phyloP scores from a whole-genome alignment of 805 yeast species.

The Ogataea minuta region DNA sequence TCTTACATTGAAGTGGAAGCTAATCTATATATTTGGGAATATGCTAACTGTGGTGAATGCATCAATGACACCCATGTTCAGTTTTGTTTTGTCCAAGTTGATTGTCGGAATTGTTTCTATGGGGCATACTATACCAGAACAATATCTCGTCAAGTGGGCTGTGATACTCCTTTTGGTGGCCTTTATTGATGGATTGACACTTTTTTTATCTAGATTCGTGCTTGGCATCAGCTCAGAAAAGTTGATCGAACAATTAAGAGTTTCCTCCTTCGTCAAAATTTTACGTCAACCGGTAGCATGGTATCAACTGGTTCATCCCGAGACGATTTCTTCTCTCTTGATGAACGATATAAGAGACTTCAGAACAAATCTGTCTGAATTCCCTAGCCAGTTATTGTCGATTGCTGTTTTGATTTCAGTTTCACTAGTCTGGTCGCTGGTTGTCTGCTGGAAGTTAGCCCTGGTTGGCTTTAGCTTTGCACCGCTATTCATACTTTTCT shows the following conservation, averaged over 20 bases:
- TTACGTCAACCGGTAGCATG: conserved; percentile 52
- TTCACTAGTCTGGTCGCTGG: conserved; percentile 77
- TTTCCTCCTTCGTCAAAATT: conserved; percentile 45
- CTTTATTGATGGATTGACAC: conserved; percentile 54
- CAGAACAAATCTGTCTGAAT: conserved; percentile 61
- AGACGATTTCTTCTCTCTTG: conserved; percentile 61
- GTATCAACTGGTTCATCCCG: conserved; percentile 45
- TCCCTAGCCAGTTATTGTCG: conserved; percentile 53
- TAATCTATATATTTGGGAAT: conserved; percentile 48
- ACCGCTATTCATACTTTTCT: conserved; percentile 56
- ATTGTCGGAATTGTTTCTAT: conserved; percentile 60
- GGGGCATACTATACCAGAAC: conserved; percentile 26
- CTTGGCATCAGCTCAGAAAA: conserved; percentile 62
- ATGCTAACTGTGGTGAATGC: conserved; percentile 55
- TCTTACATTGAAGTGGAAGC: conserved; percentile 7
- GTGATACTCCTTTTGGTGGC: conserved; percentile 62
- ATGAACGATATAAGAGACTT: conserved; percentile 83
- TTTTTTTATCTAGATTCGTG: conserved; percentile 48
- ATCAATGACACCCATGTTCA: conserved; percentile 69
- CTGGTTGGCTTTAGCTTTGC: conserved; percentile 76
- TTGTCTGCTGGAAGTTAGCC: conserved; percentile 82
- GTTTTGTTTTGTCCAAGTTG: conserved; percentile 71
- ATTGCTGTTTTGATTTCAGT: conserved; percentile 51
- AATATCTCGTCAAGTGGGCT: conserved; percentile 61
- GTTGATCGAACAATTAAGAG: conserved; percentile 61